Base-by-base conservation (phyloP, 2,329 filamentous ascomycete genomes). In the Scedosporium aurantiacum region DNA sequence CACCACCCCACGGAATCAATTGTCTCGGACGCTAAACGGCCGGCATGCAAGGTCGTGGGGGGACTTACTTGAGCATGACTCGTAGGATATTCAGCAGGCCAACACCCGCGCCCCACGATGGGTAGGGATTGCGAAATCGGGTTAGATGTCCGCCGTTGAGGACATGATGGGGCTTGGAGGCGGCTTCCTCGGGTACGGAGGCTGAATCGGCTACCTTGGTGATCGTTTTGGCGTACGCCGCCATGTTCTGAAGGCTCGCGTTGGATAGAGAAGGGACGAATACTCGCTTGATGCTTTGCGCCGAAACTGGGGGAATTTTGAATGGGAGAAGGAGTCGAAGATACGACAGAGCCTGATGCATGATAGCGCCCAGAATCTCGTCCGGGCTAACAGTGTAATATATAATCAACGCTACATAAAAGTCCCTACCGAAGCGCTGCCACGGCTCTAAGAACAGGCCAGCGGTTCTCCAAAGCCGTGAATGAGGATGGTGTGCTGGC, bases 121-220 rank as follows among this genome's bases (percentile, higher is more conserved):
- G 75, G 59, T 83, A 75, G 0, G 77, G 76, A 63, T 83, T 84
- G 62, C 72, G 71, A 68, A 83, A 84, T 63, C 74, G 74, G 56
- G 74, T 67, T 21, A 75, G 65, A 1, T 37, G 66, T 18, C 76
- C 76, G 14, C 68, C 63, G 14, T 65, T 66, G 43, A 72, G 73
- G 40, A 79, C 67, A 58, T 80, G 77, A 61, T 80, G 78, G 16
- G 73, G 66, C 58, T 73, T 73, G 2, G 66, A 61, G 6, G 66
- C 66, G 21, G 72, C 74, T 21, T 73, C 71, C 1, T 73, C 69
- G 6, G 73, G 70, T 18, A 67, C 66, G 18, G 70, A 62, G n/a
- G 65, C 64, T 7, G 68, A 62, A 12, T 67, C 63, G 3, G 66
- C 58, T n/a, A 68, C 64, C 57, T 66, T 68, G 57, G 67, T 67